Evolutionary conservation across 73 alveolate genomes (phyloP).

Genomic region (Stentor coeruleus): DNA sequence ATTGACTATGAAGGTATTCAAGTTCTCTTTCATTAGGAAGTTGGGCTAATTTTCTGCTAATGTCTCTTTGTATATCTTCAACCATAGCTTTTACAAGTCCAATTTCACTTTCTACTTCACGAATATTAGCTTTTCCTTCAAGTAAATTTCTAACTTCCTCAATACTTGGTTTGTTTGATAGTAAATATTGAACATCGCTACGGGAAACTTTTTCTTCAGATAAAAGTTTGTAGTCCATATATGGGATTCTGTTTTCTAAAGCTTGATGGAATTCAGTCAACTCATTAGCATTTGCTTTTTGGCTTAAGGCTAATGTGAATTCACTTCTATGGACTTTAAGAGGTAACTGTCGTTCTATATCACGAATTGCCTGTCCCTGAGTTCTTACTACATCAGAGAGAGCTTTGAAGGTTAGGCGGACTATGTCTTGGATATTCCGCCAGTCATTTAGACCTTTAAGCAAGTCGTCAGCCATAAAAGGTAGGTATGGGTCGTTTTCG

Average conservation of each 20-base stretch:
- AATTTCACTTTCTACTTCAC: slow-evolving; percentile 55
- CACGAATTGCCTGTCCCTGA: slow-evolving; percentile 45
- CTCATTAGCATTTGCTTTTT: slow-evolving; percentile 59
- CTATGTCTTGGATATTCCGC: slow-evolving; percentile 55
- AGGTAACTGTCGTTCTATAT: slow-evolving; percentile 53
- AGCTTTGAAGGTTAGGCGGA: slow-evolving; percentile 48
- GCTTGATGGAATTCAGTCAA: slow-evolving; percentile 58
- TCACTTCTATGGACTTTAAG: slow-evolving; percentile 50
- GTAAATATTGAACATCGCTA: slow-evolving; percentile 39
- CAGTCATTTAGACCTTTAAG: slow-evolving; percentile 49
- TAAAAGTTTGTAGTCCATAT: slow-evolving; percentile 38
- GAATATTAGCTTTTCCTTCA: slow-evolving; percentile 71
- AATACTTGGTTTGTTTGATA: slow-evolving; percentile 35
- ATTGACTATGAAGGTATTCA: not conserved
- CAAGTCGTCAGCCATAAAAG: slow-evolving; percentile 35
- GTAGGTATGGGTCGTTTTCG: slow-evolving; percentile 27
- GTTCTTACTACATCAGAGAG: slow-evolving; percentile 43
- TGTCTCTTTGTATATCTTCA: not conserved
- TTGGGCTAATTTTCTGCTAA: not conserved
- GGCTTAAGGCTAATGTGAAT: slow-evolving; percentile 15
- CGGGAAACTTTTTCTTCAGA: slow-evolving; percentile 46
- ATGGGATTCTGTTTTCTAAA: slow-evolving; percentile 41
- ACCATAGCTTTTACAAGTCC: slow-evolving; percentile 8
- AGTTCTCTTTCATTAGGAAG: not conserved
- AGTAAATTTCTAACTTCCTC: slow-evolving; percentile 67